Evolutionary conservation across 495 filamentous ascomycete genomes (phyloP).

Genomic region (Melanomma pulvis-pyrius): DNA sequence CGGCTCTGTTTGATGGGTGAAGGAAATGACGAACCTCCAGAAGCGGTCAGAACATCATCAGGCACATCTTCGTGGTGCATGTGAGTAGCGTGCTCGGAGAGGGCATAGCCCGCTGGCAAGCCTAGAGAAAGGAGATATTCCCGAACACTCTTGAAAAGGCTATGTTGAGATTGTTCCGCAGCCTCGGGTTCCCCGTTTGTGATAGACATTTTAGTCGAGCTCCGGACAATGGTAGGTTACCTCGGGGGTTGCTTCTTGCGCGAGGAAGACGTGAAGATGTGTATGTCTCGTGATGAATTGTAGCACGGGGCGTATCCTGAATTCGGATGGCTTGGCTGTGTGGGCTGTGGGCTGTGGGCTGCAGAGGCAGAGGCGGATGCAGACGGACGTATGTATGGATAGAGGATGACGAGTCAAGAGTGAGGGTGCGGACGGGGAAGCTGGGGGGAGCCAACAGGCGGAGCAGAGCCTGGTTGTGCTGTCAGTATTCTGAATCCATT

Average conservation of each 20-base stretch:
- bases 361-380: neutral
- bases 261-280: neutral
- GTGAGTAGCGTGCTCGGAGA: conserved; percentile 10
- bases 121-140: neutral
- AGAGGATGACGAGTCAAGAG: neutral
- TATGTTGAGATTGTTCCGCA: neutral
- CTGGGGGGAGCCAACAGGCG: conserved; percentile 9
- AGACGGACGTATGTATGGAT: neutral
- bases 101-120: neutral
- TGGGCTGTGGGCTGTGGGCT: neutral
- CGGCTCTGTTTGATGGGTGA: neutral
- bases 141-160: neutral
- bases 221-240: neutral
- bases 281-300: neutral
- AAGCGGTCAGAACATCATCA: neutral
- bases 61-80: conserved; percentile 23
- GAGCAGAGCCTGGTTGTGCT: conserved; percentile 16
- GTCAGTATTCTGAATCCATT: neutral
- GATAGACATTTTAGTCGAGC: conserved; percentile 16
- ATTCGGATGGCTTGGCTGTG: neutral
- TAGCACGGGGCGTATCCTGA: neutral
- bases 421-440: neutral
- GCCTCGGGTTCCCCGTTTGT: conserved; percentile 5
- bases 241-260: neutral
- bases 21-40: conserved; percentile 12